phyloP scores from a whole-genome alignment of 2,329 filamentous ascomycete species.

The Triangularia setosa region DNA sequence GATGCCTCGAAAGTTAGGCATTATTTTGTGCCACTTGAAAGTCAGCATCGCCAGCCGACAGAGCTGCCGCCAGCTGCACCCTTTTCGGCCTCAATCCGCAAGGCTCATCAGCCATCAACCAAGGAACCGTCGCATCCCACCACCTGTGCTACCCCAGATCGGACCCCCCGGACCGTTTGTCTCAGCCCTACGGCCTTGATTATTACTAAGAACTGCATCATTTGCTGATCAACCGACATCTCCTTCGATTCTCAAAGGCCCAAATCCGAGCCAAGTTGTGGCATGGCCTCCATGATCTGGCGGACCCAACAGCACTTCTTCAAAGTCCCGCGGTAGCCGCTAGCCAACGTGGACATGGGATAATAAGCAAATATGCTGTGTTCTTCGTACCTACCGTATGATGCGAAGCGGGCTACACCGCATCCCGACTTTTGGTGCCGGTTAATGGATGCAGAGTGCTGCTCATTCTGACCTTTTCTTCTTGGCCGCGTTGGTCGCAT shows the following conservation, averaged over 20 bases:
- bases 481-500: neutral
- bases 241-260: neutral
- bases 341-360: neutral
- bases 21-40: neutral
- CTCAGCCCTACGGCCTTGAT: slow-evolving; percentile 19
- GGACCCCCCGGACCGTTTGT: slow-evolving; percentile 7
- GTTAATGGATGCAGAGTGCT: neutral
- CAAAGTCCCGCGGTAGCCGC: neutral
- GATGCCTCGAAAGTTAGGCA: neutral
- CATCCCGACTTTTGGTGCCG: neutral
- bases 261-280: neutral
- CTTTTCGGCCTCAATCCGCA: neutral
- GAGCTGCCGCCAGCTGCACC: neutral
- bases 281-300: neutral
- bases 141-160: neutral
- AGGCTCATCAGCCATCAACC: neutral
- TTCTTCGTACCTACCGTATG: neutral
- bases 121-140: neutral
- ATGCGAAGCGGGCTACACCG: neutral
- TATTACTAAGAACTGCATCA: neutral
- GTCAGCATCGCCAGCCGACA: neutral
- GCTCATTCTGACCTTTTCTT: neutral
- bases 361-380: neutral
- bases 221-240: neutral
- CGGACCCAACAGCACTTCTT: neutral